These are phyloP conservation scores for Aegilops tauschii DNA, from an alignment of 176 grass and related monocot species.

Conservation along the genomic window DNA sequence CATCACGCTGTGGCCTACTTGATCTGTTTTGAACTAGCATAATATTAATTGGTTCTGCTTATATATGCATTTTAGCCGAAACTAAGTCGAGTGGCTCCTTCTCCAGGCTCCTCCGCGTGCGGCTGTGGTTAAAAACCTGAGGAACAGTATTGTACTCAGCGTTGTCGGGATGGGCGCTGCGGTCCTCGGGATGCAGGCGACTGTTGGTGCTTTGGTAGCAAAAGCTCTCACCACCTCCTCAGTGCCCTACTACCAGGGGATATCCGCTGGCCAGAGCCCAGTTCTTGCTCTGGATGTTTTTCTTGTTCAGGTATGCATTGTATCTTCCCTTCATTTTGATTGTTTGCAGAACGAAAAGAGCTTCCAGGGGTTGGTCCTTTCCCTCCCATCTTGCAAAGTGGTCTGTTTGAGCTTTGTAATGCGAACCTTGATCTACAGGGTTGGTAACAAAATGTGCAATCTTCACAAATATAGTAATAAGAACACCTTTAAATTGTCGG, in stretches of 20 bases:
- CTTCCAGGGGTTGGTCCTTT: not conserved
- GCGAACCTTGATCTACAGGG: not conserved
- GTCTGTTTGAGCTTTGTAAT: not conserved
- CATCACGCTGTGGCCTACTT: not conserved
- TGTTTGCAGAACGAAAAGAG: not conserved
- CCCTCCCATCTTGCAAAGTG: not conserved
- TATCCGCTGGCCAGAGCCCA: conserved; percentile 73
- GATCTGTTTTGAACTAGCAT: not conserved
- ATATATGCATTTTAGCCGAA: not conserved
- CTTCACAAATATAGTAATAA: not conserved
- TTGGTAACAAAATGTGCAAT: not conserved
- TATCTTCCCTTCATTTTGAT: not conserved
- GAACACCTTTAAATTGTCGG: not conserved
- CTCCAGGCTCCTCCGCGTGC: conserved; percentile 81
- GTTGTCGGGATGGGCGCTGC: conserved; percentile 82
- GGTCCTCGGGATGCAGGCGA: conserved; percentile 90
- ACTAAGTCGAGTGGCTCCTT: not conserved
- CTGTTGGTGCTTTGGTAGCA: conserved; percentile 68
- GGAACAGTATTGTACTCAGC: conserved; percentile 69
- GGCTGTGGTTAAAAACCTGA: conserved; percentile 75
- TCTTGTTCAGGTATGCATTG: conserved; percentile 66
- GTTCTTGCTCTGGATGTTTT: conserved; percentile 91
- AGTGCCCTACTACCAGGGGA: conserved; percentile 81
- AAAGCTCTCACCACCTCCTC: conserved; percentile 75
- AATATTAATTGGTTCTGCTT: not conserved